Evolutionary conservation across 306 rosid species (phyloP).

Genomic region (apple (Malus domestica)): ASM211411v1 NC_041799.1:8272001-8272500

Average conservation of each 20-base stretch:
- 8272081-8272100: accelerated
- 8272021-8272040: neutral
- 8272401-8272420: neutral
- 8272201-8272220: neutral
- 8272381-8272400: accelerated
- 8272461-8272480: too few relatives aligned
- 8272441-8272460: neutral
- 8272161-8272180: neutral
- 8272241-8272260: neutral
- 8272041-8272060: neutral
- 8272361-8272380: accelerated
- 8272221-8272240: accelerated
- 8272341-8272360: neutral
- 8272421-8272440: accelerated
- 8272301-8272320: accelerated
- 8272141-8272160: neutral
- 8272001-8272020: accelerated
- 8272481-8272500: too few relatives aligned
- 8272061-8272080: neutral
- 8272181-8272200: neutral
- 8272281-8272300: neutral
- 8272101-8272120: neutral
- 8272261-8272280: neutral
- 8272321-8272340: neutral
- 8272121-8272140: neutral